Conservation (phyloP, 129 eudicot genomes). For the Helichrysum umbraculigerum region DNA sequence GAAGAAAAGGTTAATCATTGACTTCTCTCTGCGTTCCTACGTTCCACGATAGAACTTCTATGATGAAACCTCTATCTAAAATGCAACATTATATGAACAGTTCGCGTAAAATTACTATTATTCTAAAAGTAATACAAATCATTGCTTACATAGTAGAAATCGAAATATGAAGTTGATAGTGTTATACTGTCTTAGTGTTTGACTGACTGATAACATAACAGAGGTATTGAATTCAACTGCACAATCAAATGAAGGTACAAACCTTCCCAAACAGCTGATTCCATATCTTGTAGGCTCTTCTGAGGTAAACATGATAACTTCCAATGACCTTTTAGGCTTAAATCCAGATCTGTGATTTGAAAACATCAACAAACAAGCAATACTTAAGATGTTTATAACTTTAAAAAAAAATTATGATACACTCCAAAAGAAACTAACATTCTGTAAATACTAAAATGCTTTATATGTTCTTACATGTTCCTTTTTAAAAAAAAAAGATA, state of each 20-base stretch:
- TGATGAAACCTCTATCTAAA: background rate
- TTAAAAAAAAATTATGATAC: background rate
- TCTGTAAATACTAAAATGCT: background rate
- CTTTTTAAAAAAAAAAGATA: background rate
- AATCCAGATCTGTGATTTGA: constrained; percentile 66
- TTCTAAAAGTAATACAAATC: no score
- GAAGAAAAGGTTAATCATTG: background rate
- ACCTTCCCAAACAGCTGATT: constrained; percentile 98
- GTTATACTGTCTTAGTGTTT: background rate
- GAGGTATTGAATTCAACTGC: background rate
- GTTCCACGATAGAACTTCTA: background rate
- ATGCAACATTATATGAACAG: no score
- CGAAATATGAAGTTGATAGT: background rate
- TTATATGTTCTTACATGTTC: background rate
- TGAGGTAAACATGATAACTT: constrained; percentile 97
- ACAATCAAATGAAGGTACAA: constrained; percentile 19
- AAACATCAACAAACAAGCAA: constrained; percentile 5
- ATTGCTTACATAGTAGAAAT: background rate
- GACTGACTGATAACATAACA: background rate
- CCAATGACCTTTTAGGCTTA: constrained; percentile 84
- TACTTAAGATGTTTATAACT: background rate
- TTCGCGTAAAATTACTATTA: no score
- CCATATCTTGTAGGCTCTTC: constrained; percentile 99
- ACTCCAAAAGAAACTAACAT: background rate
- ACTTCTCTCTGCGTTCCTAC: background rate